These are phyloP conservation scores for Stephanodiscus minutulus DNA, from an alignment of 108 stramenopile species.

Conservation along the genomic window DNA sequence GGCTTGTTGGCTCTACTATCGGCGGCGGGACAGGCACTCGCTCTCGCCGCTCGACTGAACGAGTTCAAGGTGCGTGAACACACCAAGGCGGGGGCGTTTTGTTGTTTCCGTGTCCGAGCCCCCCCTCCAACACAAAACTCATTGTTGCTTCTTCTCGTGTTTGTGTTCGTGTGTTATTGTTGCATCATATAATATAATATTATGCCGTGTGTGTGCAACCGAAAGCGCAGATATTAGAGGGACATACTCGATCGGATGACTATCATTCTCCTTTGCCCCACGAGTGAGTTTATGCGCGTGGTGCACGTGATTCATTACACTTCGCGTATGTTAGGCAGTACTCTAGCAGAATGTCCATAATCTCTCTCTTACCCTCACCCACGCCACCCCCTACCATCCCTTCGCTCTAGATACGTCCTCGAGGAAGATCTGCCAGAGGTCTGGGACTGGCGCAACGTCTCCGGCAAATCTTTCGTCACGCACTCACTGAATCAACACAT, in stretches of 20 bases:
- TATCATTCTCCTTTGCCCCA: constrained; percentile 36
- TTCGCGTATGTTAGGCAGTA: no score
- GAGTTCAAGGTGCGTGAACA: constrained; percentile 25
- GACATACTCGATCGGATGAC: constrained; percentile 24
- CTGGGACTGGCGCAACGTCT: constrained; percentile 78
- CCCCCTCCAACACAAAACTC: no score
- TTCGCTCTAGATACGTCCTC: constrained; percentile 27
- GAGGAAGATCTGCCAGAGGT: constrained; percentile 64
- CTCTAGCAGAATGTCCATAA: neutral
- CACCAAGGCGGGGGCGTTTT: no score
- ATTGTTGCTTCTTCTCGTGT: neutral
- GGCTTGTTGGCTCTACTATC: no score
- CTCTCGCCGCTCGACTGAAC: constrained; percentile 14
- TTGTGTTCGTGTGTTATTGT: neutral
- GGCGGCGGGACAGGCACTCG: neutral
- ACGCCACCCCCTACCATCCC: no score
- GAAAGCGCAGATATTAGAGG: constrained; percentile 29
- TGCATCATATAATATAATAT: no score
- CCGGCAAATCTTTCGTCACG: constrained; percentile 74
- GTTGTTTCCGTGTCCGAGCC: neutral
- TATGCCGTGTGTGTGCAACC: no score
- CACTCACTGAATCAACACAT: constrained; percentile 90
- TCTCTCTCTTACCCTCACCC: no score
- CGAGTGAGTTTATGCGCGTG: constrained; percentile 30
- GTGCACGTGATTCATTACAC: constrained; percentile 22